Percentiles rank a stretch among this genome's conserved stretches.
These are phyloP conservation scores for Fusarium pseudoanthophilum DNA, from an alignment of 2,329 filamentous ascomycete species.

Conservation along the genomic window DNA sequence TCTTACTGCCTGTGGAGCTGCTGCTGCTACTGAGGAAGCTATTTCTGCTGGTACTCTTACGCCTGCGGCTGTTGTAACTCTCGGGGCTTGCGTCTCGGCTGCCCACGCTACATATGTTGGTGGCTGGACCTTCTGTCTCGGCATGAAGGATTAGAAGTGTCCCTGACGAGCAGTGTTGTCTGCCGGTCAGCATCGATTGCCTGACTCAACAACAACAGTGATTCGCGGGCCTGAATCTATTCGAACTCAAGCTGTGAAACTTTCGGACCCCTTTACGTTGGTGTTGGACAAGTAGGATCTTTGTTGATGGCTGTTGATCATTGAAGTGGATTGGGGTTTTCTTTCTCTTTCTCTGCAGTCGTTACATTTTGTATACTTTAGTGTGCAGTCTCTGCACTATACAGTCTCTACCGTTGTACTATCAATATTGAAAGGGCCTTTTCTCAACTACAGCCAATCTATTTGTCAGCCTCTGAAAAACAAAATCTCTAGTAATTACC, in stretches of 20 bases:
- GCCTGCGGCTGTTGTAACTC: neutral
- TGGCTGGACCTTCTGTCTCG: neutral
- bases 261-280: rapidly evolving
- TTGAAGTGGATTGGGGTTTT: too few relatives aligned
- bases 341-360: neutral
- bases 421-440: neutral
- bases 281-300: neutral
- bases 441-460: neutral
- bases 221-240: rapidly evolving
- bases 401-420: neutral
- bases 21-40: neutral
- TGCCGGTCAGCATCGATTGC: too few relatives aligned
- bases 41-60: neutral
- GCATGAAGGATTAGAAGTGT: neutral
- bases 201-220: neutral
- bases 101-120: neutral
- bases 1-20: neutral
- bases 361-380: neutral
- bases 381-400: neutral
- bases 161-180: neutral
- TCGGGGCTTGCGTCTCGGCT: neutral
- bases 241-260: neutral
- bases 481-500: neutral
- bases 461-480: neutral
- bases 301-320: neutral